Evolutionary conservation across 2,329 filamentous ascomycete species (phyloP).

Genomic region (Dactylellina haptotyla): DNA sequence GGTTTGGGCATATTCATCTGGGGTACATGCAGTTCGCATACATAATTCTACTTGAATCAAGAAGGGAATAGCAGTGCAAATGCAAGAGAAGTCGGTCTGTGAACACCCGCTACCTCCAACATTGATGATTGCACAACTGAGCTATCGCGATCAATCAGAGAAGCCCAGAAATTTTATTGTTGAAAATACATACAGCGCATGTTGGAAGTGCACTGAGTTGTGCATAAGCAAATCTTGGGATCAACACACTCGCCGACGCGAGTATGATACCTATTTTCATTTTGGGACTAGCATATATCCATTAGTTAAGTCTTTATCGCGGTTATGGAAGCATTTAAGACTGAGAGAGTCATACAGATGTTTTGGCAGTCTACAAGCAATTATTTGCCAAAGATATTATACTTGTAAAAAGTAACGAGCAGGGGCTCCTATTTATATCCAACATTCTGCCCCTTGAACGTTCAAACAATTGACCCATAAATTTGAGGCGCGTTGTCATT

Average conservation of each 20-base stretch:
- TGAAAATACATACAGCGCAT: constrained; percentile 20
- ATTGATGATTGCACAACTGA: constrained; percentile 4
- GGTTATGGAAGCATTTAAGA: background rate
- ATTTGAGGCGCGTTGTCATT: background rate
- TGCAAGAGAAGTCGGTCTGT: constrained; percentile 4
- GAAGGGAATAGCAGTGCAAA: constrained; percentile 9
- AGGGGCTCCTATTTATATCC: constrained; percentile 17
- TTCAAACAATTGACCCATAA: background rate
- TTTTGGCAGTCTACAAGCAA: background rate
- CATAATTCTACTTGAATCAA: background rate
- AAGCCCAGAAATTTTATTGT: background rate
- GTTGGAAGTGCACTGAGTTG: constrained; percentile 6
- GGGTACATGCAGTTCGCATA: background rate
- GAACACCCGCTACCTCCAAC: constrained; percentile 13
- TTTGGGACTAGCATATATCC: background rate
- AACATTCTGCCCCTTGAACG: constrained; percentile 6
- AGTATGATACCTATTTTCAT: constrained; percentile 7
- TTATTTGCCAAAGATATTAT: background rate
- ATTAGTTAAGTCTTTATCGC: background rate
- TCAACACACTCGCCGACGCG: constrained; percentile 1
- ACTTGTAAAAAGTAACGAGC: background rate
- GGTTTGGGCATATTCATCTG: constrained; percentile 7
- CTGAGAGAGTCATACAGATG: background rate
- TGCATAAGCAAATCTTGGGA: constrained; percentile 5
- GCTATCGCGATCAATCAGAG: background rate